phyloP scores from a whole-genome alignment of 164 flowering plant genomes.

The Annona squamosa region DNA sequence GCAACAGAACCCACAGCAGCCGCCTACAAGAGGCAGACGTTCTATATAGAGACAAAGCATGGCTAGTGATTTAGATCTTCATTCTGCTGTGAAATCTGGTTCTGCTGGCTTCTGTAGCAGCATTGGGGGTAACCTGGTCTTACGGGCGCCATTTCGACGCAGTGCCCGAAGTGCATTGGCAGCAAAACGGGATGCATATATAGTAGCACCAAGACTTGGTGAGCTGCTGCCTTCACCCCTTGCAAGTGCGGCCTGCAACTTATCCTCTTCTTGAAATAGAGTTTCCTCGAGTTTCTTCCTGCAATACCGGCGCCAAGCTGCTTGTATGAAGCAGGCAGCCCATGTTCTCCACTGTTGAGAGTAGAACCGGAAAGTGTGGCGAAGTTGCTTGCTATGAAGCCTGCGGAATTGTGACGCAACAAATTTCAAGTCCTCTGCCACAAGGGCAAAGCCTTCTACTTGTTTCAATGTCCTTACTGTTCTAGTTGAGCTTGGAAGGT shows the following conservation, averaged over 20 bases:
- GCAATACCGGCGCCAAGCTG: constrained; percentile 73
- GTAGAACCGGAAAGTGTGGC: constrained; percentile 84
- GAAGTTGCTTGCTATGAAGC: constrained; percentile 88
- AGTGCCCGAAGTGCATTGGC: constrained; percentile 52
- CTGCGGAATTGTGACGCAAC: constrained; percentile 86
- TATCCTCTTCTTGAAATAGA: constrained; percentile 58
- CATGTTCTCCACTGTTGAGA: constrained; percentile 97
- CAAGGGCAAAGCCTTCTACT: constrained; percentile 87
- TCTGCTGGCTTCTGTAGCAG: constrained; percentile 50
- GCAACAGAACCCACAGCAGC: not conserved
- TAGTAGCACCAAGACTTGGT: constrained; percentile 76
- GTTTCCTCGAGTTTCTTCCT: constrained; percentile 69
- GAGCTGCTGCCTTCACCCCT: constrained; percentile 38
- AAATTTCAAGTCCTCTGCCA: constrained; percentile 76
- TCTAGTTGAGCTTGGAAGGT: constrained; percentile 84
- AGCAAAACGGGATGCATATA: constrained; percentile 76
- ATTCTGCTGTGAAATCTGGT: constrained; percentile 40
- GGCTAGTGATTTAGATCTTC: not conserved
- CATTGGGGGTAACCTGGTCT: constrained; percentile 30
- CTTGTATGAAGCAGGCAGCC: constrained; percentile 94
- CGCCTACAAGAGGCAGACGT: not conserved
- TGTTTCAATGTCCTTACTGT: constrained; percentile 70
- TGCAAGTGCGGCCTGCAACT: constrained; percentile 60
- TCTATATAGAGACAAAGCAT: not conserved
- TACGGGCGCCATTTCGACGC: constrained; percentile 24